Conservation (phyloP, 805 yeast genomes). For the Peterozyma xylosa region DNA sequence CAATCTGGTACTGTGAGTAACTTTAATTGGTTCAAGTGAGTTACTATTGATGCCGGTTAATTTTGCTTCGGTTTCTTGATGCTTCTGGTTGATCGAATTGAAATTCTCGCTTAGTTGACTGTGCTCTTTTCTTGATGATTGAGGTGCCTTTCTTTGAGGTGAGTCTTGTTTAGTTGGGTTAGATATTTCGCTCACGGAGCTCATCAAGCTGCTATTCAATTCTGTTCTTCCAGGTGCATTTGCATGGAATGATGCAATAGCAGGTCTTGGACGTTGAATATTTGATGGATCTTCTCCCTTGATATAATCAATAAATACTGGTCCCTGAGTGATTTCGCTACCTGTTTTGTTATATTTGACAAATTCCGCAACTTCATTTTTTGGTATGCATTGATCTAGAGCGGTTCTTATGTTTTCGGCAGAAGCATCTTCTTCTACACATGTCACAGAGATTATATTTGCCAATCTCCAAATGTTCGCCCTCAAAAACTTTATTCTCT, state of each 20-base stretch:
- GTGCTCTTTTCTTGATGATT: background rate
- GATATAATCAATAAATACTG: slow-evolving; percentile 56
- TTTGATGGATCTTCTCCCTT: slow-evolving; percentile 14
- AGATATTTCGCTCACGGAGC: too few species aligned
- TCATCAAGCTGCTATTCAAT: too few species aligned
- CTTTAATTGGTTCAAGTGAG: background rate
- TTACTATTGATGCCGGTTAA: background rate
- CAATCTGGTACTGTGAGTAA: slow-evolving; percentile 2
- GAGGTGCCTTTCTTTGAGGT: background rate
- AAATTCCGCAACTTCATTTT: slow-evolving; percentile 48
- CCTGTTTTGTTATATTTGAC: slow-evolving; percentile 59
- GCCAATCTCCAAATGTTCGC: slow-evolving; percentile 73
- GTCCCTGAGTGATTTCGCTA: slow-evolving; percentile 46
- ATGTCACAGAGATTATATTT: slow-evolving; percentile 63
- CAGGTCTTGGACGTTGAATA: too few species aligned
- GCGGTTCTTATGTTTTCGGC: slow-evolving; percentile 63
- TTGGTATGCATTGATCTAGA: slow-evolving; percentile 62
- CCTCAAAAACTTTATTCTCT: slow-evolving; percentile 62
- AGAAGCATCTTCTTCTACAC: slow-evolving; percentile 72
- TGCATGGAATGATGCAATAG: too few species aligned
- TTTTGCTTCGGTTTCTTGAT: slow-evolving; percentile 17
- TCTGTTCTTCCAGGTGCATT: too few species aligned
- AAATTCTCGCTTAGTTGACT: background rate
- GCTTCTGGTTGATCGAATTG: slow-evolving; percentile 1
- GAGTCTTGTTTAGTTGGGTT: too few species aligned